Evolutionary conservation across 805 yeast genomes (phyloP).

Genomic region (Candida nonsorbophila): DNA sequence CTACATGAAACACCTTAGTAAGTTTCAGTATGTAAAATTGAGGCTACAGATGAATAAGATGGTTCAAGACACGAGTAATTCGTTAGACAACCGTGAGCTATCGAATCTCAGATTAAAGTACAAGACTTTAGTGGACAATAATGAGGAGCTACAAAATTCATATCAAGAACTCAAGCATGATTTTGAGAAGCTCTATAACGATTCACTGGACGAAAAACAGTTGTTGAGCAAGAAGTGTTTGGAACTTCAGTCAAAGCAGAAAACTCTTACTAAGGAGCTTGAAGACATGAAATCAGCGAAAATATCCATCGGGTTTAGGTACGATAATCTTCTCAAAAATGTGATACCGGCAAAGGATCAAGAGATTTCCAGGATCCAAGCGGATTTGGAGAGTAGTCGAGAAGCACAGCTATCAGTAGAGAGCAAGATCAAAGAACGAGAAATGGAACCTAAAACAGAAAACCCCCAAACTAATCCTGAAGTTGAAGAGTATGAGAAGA

Average conservation of each 20-base stretch:
- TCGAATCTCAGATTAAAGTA: constrained; percentile 1
- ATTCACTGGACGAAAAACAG: constrained; percentile 6
- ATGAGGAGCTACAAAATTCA: not conserved
- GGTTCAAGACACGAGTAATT: constrained; percentile 4
- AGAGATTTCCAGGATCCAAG: constrained; percentile 14
- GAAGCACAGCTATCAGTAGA: no score
- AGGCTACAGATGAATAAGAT: constrained; percentile 8
- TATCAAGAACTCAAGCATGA: constrained; percentile 7
- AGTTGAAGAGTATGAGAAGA: constrained; percentile 5
- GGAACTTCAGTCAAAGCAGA: constrained; percentile 1
- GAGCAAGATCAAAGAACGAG: no score
- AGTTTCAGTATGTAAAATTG: constrained; percentile 9
- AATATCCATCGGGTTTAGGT: constrained; percentile 2
- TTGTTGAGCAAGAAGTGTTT: constrained; percentile 6
- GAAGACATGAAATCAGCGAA: not conserved
- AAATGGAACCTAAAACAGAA: no score
- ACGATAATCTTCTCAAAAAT: constrained; percentile 8
- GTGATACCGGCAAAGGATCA: constrained; percentile 17
- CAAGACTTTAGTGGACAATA: constrained; percentile 1
- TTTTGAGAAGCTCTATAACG: constrained; percentile 2
- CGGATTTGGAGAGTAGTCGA: no score
- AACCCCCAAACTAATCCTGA: no score
- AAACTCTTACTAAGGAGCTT: constrained; percentile 2
- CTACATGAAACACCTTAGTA: constrained; percentile 40
- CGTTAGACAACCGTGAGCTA: not conserved